Percentiles rank a stretch among this genome's conserved stretches.
These are phyloP conservation scores for Suillus fuscotomentosus DNA, from an alignment of 768 basidiomycete species.

Conservation along the genomic window DNA sequence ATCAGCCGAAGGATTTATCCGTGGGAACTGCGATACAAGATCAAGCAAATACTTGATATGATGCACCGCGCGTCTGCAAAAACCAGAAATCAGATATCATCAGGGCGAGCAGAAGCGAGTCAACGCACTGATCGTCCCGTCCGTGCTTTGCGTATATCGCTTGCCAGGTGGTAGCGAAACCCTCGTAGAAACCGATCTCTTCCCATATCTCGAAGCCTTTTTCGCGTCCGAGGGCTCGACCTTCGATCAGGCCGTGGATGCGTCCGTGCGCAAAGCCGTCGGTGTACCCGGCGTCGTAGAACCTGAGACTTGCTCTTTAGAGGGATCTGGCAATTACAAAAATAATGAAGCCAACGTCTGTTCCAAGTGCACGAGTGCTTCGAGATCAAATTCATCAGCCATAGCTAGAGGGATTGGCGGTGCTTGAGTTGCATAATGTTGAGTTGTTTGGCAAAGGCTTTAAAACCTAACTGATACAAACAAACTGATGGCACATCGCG, in stretches of 20 bases:
- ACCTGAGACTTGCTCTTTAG: conserved; percentile 44
- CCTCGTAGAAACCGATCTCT: conserved; percentile 92
- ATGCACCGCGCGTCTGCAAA: conserved; percentile 50
- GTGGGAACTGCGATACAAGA: conserved; percentile 75
- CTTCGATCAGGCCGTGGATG: conserved; percentile 89
- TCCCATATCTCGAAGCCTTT: conserved; percentile 98
- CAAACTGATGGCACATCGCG: too few species aligned
- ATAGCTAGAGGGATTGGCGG: conserved; percentile 5
- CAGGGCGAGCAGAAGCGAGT: neutral
- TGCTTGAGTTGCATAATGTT: neutral
- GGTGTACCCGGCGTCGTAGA: conserved; percentile 75
- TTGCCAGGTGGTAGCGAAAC: conserved; percentile 74
- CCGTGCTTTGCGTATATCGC: conserved; percentile 44
- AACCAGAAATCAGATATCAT: neutral
- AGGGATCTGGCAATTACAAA: neutral
- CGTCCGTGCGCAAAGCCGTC: conserved; percentile 84
- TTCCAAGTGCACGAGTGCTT: conserved; percentile 59
- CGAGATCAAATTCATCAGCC: conserved; percentile 48
- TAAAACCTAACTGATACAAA: neutral
- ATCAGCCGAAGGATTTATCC: conserved; percentile 58
- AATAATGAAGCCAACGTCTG: conserved; percentile 46
- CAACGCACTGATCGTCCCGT: conserved; percentile 48
- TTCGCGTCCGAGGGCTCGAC: conserved; percentile 81
- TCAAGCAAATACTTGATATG: conserved; percentile 72
- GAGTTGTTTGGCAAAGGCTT: neutral